Evolutionary conservation across 345 rosid species (phyloP).

Genomic region (Linum tenue): DNA sequence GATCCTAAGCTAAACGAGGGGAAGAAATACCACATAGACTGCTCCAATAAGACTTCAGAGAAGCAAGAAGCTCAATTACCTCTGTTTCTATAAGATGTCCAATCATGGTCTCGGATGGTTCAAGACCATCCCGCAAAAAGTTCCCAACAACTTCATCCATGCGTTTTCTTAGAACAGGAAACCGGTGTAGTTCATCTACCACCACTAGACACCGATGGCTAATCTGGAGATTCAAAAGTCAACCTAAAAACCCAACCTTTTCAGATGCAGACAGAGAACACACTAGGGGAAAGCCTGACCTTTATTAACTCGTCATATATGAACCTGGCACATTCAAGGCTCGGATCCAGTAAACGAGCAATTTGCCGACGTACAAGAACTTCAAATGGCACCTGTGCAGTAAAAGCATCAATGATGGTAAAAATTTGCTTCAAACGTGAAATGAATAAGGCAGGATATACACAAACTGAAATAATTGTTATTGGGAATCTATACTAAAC

Average conservation of each 20-base stretch:
- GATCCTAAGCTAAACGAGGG: not conserved
- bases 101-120: constrained; percentile 53
- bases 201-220: constrained; percentile 36
- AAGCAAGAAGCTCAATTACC: constrained; percentile 27
- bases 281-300: constrained; percentile 24
- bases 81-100: constrained; percentile 50
- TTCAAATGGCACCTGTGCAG: constrained; percentile 55
- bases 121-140: constrained; percentile 39
- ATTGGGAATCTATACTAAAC: not conserved
- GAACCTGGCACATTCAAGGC: constrained; percentile 58
- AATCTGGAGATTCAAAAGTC: constrained; percentile 34
- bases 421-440: no score
- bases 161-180: constrained; percentile 46
- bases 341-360: constrained; percentile 50
- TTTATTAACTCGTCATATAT: constrained; percentile 56
- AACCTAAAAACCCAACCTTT: not conserved
- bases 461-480: constrained; percentile 5
- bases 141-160: constrained; percentile 45
- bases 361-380: constrained; percentile 58
- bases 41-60: no score
- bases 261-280: not conserved
- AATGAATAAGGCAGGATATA: not conserved
- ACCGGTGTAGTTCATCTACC: constrained; percentile 41
- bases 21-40: not conserved
- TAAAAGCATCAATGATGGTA: no score